Percentiles rank a stretch among this genome's conserved stretches.
Evolutionary conservation across 1,139 yeast species (phyloP).

Genomic region (Suhomyces coccinellae): DNA sequence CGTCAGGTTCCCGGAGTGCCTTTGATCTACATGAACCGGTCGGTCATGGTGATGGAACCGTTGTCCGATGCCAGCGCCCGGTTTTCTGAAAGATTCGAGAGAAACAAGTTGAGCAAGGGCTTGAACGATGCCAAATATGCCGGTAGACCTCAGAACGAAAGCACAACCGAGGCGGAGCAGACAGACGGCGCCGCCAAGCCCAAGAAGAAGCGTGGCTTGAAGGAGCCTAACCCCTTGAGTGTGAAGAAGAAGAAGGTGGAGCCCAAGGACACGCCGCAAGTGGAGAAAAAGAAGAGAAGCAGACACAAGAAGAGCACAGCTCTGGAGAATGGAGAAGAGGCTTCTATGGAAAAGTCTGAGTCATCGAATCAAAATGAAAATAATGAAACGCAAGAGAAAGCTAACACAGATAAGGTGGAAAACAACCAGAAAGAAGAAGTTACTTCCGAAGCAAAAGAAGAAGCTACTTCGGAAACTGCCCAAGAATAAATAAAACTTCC

Average conservation of each 20-base stretch:
- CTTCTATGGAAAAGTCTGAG: neutral
- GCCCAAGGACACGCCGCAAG: neutral
- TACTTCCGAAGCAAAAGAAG: no score
- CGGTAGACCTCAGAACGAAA: constrained; percentile 24
- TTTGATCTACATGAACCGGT: constrained; percentile 76
- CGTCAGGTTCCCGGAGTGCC: constrained; percentile 89
- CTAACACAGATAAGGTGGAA: no score
- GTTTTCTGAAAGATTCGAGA: constrained; percentile 57
- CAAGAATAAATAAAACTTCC: no score
- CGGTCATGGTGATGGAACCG: constrained; percentile 97
- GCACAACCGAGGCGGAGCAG: constrained; percentile 15
- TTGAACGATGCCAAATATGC: constrained; percentile 57
- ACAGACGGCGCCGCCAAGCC: constrained; percentile 16
- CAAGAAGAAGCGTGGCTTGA: constrained; percentile 67
- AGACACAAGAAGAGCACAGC: constrained; percentile 24
- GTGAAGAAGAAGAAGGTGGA: constrained; percentile 62
- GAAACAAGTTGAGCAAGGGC: constrained; percentile 69
- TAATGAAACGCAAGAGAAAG: no score
- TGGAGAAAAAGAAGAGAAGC: constrained; percentile 23
- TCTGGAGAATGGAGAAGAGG: neutral
- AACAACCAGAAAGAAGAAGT: neutral
- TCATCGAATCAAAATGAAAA: neutral
- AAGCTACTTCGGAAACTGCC: no score
- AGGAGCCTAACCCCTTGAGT: constrained; percentile 82
- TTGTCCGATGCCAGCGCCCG: constrained; percentile 68